Evolutionary conservation across 495 filamentous ascomycete species (phyloP).

Genomic region (Clavariopsis aquatica): DNA sequence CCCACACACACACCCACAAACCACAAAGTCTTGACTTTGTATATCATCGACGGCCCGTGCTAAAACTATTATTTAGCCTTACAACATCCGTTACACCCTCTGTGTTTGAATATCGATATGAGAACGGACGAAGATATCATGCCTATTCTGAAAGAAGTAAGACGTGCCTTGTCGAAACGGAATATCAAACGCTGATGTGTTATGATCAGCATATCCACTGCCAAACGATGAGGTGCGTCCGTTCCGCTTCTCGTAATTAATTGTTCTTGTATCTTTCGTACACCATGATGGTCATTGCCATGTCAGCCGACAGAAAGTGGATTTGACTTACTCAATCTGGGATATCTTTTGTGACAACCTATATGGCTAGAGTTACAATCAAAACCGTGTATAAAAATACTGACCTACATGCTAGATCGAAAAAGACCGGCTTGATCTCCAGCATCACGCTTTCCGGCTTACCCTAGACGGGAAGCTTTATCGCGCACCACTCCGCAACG

Average conservation of each 20-base stretch:
- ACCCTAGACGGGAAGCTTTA: slow-evolving; percentile 49
- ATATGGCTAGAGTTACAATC: not conserved
- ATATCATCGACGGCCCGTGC: too few relatives aligned
- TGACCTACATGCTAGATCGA: slow-evolving; percentile 42
- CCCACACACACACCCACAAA: not conserved
- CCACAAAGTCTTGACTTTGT: not conserved
- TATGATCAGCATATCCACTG: slow-evolving; percentile 52
- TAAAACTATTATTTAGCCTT: slow-evolving; percentile 2
- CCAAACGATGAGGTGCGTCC: slow-evolving; percentile 58
- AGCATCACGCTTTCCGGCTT: slow-evolving; percentile 51
- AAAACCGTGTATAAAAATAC: not conserved
- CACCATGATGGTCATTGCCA: too few relatives aligned
- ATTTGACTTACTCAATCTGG: too few relatives aligned
- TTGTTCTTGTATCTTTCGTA: too few relatives aligned
- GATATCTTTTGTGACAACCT: too few relatives aligned
- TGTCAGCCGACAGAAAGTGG: too few relatives aligned
- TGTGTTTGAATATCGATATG: slow-evolving; percentile 37
- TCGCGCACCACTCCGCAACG: slow-evolving; percentile 47
- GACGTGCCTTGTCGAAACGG: slow-evolving; percentile 26
- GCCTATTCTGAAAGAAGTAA: slow-evolving; percentile 58
- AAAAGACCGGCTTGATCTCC: slow-evolving; percentile 53
- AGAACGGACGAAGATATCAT: slow-evolving; percentile 61
- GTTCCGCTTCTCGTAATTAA: too few relatives aligned
- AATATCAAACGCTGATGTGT: slow-evolving; percentile 25
- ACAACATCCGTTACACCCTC: slow-evolving; percentile 32